These are phyloP conservation scores for Fusarium veterinarium DNA, from an alignment of 2,329 filamentous ascomycete genomes.

Conservation along the genomic window DNA sequence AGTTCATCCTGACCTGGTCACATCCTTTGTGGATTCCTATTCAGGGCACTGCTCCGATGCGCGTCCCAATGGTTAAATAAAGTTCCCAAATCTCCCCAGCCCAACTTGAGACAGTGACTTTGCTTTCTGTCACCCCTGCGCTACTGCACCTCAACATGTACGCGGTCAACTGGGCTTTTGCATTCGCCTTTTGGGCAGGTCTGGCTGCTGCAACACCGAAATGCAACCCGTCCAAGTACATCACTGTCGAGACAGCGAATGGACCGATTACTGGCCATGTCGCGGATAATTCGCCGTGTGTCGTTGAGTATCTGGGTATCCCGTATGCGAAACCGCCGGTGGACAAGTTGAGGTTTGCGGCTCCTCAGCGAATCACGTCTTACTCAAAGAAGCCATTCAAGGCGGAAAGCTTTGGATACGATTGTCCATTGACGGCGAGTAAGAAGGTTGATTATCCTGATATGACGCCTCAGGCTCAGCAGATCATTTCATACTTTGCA, in stretches of 20 bases:
- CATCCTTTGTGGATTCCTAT: background rate
- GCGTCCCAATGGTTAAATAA: background rate
- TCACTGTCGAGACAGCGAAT: constrained; percentile 48
- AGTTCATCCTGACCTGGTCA: background rate
- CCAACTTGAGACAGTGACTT: background rate
- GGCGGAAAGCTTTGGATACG: constrained; percentile 27
- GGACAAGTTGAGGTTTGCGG: constrained; percentile 51
- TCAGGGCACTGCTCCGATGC: background rate
- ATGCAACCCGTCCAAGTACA: constrained; percentile 26
- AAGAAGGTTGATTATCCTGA: constrained; percentile 34
- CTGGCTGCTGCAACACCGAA: constrained; percentile 16
- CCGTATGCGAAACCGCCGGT: constrained; percentile 54
- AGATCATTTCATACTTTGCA: constrained; percentile 37
- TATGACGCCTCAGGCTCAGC: constrained; percentile 35
- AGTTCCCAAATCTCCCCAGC: background rate
- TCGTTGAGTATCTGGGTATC: constrained; percentile 55
- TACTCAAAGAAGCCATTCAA: constrained; percentile 8
- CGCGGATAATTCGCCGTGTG: constrained; percentile 44
- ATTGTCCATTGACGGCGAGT: constrained; percentile 34
- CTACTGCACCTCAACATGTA: constrained; percentile 11
- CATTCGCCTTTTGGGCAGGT: constrained; percentile 11
- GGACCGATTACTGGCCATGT: constrained; percentile 51
- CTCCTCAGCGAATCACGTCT: constrained; percentile 46
- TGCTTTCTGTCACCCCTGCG: background rate
- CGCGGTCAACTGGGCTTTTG: background rate